Base-by-base conservation (phyloP, 2,329 filamentous ascomycete genomes). In the Cordyceps cicadae region DNA sequence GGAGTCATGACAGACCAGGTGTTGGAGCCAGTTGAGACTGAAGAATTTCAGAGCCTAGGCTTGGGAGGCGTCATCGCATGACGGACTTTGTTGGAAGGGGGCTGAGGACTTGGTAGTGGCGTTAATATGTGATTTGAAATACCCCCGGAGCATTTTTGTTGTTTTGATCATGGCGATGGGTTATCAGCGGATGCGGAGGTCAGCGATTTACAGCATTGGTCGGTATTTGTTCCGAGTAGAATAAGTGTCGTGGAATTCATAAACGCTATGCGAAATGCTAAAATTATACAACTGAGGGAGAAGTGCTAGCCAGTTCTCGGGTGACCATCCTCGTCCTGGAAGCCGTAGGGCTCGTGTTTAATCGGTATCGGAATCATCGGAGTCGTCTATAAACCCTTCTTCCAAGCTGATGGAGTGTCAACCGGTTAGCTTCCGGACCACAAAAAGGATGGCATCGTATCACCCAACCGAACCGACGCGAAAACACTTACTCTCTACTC, bases 401-500 rank as follows among this genome's bases (percentile, higher is more conserved):
- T 75, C 73, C 17, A 75, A 63, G 29, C 72, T 74, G 62, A 29
- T n/a, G 11, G 2, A 6, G 14, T 26, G 21, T 9, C 19, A 41
- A 41, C 15, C 21, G 14, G 41, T 50, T 21, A 54, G 39, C 39
- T 24, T 32, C 15, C 32, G 24, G 26, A 19, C 39, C 21, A 17
- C 21, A 7, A 24, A 24, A 3, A 39, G 7, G 34, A 19, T n/a
- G 29, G 21, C n/a, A 37, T 60, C 17, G 17, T 11, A 41, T 17
- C 14, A 11, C 14, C 7, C 5, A 5, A 15, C 5, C 4, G 9
- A 11, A n/a, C 39, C n/a, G 12, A 29, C 17, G 21, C 29, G 19
- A 19, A 24, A 8, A 41, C 21, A 76, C 81, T 71, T 73, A 85
- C 76, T 96, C 91, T 74, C 90, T 80, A 71, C 90, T 93, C 63